phyloP scores from a whole-genome alignment of 768 basidiomycete species.

The Leccinum obscurum region DNA sequence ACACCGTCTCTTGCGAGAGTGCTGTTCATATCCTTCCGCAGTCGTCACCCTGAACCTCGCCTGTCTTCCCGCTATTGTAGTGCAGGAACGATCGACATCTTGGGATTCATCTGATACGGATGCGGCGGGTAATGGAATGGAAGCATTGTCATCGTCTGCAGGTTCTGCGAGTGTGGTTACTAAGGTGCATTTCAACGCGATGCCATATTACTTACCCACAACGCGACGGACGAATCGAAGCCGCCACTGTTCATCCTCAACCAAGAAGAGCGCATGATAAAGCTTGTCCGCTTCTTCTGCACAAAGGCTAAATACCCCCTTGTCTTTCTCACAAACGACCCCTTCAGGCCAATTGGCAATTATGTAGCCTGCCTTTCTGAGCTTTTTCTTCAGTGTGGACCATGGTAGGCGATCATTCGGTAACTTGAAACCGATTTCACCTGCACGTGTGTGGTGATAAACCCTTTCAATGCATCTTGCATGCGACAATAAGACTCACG shows the following conservation, averaged over 20 bases:
- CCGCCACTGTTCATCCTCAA: background rate
- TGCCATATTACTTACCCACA: background rate
- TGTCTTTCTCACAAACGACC: background rate
- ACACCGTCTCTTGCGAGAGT: background rate
- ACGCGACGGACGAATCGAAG: background rate
- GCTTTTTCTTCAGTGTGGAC: background rate
- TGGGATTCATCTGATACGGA: background rate
- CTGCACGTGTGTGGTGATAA: background rate
- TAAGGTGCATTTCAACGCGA: background rate
- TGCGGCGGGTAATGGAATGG: background rate
- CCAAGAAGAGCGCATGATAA: background rate
- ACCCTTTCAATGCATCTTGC: background rate
- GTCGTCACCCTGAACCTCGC: constrained; percentile 3
- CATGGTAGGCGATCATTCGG: background rate
- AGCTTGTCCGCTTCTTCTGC: background rate
- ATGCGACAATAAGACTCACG: background rate
- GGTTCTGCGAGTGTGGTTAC: background rate
- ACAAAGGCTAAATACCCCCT: background rate
- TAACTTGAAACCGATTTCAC: background rate
- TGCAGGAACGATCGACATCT: background rate
- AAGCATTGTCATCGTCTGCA: background rate
- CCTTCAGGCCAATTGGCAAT: background rate
- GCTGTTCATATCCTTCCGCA: background rate
- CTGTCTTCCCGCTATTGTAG: background rate
- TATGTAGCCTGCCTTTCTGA: background rate